Evolutionary conservation across 2,329 filamentous ascomycete genomes (phyloP), one percentile per base, ranked within the genome.

Genomic region (Exophiala mesophila): DNA sequence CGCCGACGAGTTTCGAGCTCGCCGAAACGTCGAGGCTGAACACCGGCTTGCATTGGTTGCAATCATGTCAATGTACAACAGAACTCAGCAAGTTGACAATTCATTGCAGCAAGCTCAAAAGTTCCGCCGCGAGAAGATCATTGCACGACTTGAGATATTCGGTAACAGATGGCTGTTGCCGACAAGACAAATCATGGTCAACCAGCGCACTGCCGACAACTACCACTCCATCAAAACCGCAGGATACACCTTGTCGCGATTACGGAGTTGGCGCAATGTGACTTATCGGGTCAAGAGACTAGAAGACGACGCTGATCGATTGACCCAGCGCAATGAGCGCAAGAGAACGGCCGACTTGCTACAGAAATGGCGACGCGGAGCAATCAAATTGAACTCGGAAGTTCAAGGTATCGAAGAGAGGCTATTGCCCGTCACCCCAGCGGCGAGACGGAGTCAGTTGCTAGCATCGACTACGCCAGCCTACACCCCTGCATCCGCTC

Each of bases 401-500:
- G 41, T 28, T 15, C 33, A 38, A n/a, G 33, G 21, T 13, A 21
- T 30, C 13, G 45, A 48, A 21, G 37, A 41, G 3, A 34, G 39
- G 3, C 12, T 26, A 12, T 26, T 26, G 23, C 48, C 48, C 7
- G 36, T 42, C 12, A 51, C 48, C n/a, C 48, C 48, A 5, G 48
- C 48, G 10, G 48, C 48, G 10, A 39, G 48, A 39, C 41, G 48
- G 35, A 45, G 29, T 19, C 48, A 48, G 23, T 33, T 51, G 33
- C 36, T 51, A 3, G 41, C 45, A 3, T 51, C 48, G 4, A 51
- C 48, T 6, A 51, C 48, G 12, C 48, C 48, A 13, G 48, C 45
- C 8, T 51, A 51, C 20, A 51, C 48, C 4, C 48, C 48, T 20
- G 48, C 39, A 13, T 20, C 32, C 15, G 48, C 29, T 9, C 12